phyloP scores from a whole-genome alignment of 148 eudicot species.

The Rhododendron simsii region DNA sequence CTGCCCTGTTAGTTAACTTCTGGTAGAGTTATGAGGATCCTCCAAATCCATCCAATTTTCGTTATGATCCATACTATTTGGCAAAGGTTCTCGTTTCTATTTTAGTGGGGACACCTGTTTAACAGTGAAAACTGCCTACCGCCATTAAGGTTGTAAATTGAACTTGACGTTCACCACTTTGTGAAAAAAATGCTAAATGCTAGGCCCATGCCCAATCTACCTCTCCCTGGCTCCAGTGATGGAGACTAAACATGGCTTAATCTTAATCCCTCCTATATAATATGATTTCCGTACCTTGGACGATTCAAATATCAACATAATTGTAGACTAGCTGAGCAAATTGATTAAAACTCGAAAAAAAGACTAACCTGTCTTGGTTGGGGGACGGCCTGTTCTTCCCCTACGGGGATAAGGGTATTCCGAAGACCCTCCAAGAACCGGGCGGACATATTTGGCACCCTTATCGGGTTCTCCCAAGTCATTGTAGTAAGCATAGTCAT shows the following conservation, averaged over 20 bases:
- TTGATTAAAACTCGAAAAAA: not conserved
- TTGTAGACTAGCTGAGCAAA: not conserved
- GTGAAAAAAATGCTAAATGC: not conserved
- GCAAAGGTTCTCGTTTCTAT: not conserved
- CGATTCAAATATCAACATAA: not conserved
- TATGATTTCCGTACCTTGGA: not conserved
- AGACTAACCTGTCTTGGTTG: constrained; percentile 55
- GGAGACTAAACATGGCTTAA: not conserved
- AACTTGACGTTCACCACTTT: not conserved
- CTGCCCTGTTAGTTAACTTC: not conserved
- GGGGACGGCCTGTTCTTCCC: constrained; percentile 65
- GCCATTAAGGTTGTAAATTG: not conserved
- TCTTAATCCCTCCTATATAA: not conserved
- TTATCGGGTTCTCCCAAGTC: constrained; percentile 80
- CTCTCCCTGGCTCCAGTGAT: not conserved
- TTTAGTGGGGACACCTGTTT: not conserved
- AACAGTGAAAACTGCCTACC: not conserved
- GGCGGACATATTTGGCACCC: constrained; percentile 47
- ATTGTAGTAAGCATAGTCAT: constrained; percentile 87
- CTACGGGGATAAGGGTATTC: constrained; percentile 86
- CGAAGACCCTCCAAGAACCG: constrained; percentile 68
- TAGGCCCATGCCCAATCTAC: not conserved
- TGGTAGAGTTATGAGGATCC: not conserved
- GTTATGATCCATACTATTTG: not conserved
- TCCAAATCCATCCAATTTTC: not conserved